A percentile compares a stretch with the other conserved stretches of the same genome.
These are phyloP conservation scores for Betula pendula DNA, from an alignment of 306 rosid species.

Conservation along the genomic window DNA sequence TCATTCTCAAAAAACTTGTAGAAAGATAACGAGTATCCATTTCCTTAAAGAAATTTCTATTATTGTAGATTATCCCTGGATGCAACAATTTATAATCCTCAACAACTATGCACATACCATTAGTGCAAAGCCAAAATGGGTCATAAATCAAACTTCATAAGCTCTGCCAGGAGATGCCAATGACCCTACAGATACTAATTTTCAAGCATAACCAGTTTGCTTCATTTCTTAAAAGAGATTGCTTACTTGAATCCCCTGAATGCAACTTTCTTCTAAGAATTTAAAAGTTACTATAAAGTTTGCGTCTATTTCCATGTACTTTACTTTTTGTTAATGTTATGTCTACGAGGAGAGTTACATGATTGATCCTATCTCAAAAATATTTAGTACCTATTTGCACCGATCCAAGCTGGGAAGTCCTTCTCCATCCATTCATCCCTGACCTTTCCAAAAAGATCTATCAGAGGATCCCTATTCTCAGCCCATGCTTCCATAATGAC, in stretches of 20 bases:
- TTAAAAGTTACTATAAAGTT: background rate
- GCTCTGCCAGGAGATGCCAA: background rate
- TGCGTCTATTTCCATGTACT: background rate
- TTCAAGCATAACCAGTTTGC: background rate
- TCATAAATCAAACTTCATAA: background rate
- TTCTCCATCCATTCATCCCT: constrained; percentile 88
- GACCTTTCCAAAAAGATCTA: constrained; percentile 72
- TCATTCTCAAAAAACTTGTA: background rate
- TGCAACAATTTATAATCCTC: background rate
- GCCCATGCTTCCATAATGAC: constrained; percentile 73
- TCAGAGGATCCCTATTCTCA: constrained; percentile 60
- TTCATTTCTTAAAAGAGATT: too few species aligned
- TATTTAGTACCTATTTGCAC: constrained; percentile 72
- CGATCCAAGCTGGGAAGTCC: constrained; percentile 74
- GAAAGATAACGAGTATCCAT: background rate
- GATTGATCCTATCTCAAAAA: constrained; percentile 6
- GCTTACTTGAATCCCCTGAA: too few species aligned
- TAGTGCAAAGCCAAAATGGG: background rate
- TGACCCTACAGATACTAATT: background rate
- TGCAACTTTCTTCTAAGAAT: background rate
- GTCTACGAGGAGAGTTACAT: constrained; percentile 4
- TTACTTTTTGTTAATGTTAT: constrained; percentile 8
- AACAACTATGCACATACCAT: background rate
- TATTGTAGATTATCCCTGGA: background rate
- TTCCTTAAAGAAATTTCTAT: background rate